Percentiles rank a stretch among this genome's conserved stretches.
Conservation (phyloP, 2,329 filamentous ascomycete species). For the Juglanconis juglandina region DNA sequence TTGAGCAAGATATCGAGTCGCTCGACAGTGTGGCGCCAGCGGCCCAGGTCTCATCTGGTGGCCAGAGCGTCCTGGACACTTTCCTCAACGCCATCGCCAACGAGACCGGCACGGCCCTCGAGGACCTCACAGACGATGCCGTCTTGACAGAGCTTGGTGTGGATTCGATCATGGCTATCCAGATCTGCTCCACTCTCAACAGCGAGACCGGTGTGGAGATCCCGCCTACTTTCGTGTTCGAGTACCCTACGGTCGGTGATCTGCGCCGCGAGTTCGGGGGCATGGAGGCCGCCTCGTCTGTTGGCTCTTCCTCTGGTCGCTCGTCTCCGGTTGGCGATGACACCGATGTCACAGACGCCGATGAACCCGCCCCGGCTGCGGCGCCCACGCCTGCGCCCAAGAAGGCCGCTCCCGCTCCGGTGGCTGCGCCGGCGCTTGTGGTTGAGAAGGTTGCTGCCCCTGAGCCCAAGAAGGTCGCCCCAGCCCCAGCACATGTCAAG, state of each 20-base stretch:
- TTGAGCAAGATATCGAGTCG: conserved; percentile 5
- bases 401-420: background rate
- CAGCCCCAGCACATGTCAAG: background rate
- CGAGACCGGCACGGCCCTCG: conserved; percentile 22
- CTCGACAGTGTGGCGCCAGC: background rate
- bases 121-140: conserved; percentile 21
- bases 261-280: conserved; percentile 18
- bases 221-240: conserved; percentile 20
- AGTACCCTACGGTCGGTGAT: conserved; percentile 21
- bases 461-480: background rate
- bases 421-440: background rate
- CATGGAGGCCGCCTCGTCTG: background rate
- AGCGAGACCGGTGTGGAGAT: conserved; percentile 20
- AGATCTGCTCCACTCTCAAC: conserved; percentile 23
- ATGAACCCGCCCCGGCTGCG: conserved; percentile 2
- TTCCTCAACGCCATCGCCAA: conserved; percentile 20
- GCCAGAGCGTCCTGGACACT: conserved; percentile 3
- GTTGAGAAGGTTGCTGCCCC: background rate
- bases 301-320: background rate
- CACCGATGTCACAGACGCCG: conserved; percentile 5
- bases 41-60: background rate
- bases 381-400: background rate
- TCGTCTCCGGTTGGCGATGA: conserved; percentile 2
- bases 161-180: conserved; percentile 27
- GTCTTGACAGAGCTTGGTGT: conserved; percentile 24